A percentile compares a stretch with the other conserved stretches of the same genome.
Conservation (phyloP, 345 rosid species). For the Ceriops zippeliana region DNA sequence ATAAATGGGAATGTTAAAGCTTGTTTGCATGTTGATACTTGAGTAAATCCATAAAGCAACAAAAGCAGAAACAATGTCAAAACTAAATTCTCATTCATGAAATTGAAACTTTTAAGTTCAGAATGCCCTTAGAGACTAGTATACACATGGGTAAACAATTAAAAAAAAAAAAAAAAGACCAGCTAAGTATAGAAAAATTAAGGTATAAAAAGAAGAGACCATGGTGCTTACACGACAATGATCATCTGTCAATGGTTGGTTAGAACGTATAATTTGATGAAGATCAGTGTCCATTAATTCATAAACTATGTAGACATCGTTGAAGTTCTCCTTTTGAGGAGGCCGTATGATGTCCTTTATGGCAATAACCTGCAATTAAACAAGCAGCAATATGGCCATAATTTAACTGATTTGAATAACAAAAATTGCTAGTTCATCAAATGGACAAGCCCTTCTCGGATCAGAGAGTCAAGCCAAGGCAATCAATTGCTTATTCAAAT, state of each 20-base stretch:
- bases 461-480: no score
- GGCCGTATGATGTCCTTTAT: conserved; percentile 89
- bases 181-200: not conserved
- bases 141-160: not conserved
- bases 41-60: no score
- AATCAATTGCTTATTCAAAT: no score
- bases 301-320: conserved; percentile 86
- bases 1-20: no score
- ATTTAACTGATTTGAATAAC: not conserved
- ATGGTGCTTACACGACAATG: conserved; percentile 70
- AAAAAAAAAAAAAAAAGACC: not conserved
- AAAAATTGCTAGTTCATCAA: no score
- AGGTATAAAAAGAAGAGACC: not conserved
- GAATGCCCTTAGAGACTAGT: no score
- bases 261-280: conserved; percentile 83
- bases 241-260: conserved; percentile 70
- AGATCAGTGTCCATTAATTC: conserved; percentile 99
- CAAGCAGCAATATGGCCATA: not conserved
- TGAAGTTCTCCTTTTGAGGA: conserved; percentile 83
- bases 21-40: no score
- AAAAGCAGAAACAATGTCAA: no score
- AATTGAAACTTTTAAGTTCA: not conserved
- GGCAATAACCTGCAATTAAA: conserved; percentile 58
- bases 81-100: no score
- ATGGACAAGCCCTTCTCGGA: no score